Base-by-base conservation (phyloP, 2,329 filamentous ascomycete genomes). In the Clonostachys chloroleuca region DNA sequence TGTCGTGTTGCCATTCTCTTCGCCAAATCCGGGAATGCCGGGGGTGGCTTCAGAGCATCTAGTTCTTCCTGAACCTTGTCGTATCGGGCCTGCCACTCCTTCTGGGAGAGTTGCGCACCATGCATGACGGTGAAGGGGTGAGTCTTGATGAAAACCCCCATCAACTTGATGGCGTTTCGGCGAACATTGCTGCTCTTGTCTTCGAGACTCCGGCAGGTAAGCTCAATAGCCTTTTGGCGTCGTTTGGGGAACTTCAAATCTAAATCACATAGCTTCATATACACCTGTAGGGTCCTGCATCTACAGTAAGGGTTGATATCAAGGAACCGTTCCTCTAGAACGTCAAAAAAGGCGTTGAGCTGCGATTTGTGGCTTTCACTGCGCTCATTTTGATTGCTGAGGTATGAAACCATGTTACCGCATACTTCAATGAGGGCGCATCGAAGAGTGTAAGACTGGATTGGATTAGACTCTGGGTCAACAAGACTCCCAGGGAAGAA, bases 111-210 rank as follows among this genome's bases (percentile, higher is more conserved):
- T 57, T 94, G 85, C 1, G 90, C 91, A 18, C 91, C 92, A 58
- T 97, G 91, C 72, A 96, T 86, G 16, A 92, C 84, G 36, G 87
- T 90, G 59, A 96, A 99, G 2, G 94, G 94, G 64, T 99, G 94
- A 0, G 92, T 96, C 52, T 92, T 90, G 57, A 99, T 89, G 7
- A 99, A 74, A 40, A 87, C 87, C 6, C 86, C 88, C 2, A 99
- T 77, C 7, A 99, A 73, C 66, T 96, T 97, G 63, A 99, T 94
- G 3, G 94, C 92, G 63, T 97, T 97, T 49, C 92, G 82, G 51
- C 94, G 81, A 34, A 99, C 94, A 59, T 97, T 95, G 67, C 94
- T 99, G 70, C 92, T 97, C 75, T 95, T 97, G 70, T 99, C 95
- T 65, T 96, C 89, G 4, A 99, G 75, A 64, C 92, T 97, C 56